Percentiles rank a stretch among this genome's conserved stretches.
These are phyloP conservation scores for Byssothecium circinans DNA, from an alignment of 2,329 filamentous ascomycete species.

Conservation along the genomic window DNA sequence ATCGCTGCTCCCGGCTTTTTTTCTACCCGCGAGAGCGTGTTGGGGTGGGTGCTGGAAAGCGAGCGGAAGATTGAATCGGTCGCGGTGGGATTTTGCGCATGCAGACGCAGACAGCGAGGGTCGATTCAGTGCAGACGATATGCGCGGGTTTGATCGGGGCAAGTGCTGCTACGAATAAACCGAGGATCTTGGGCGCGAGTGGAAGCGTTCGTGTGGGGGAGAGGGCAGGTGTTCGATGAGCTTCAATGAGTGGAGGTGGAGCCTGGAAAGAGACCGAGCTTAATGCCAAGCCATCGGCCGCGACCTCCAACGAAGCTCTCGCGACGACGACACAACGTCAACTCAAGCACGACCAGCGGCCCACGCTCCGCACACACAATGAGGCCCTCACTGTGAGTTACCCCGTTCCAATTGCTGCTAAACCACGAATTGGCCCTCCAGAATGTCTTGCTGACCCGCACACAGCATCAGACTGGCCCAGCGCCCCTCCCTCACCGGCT, in stretches of 20 bases:
- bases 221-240: background rate
- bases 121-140: background rate
- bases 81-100: constrained; percentile 6
- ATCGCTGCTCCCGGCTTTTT: too few relatives aligned
- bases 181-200: background rate
- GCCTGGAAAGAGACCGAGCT: constrained; percentile 10
- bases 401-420: constrained; percentile 3
- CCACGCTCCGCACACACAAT: constrained; percentile 18
- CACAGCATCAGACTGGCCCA: constrained; percentile 52
- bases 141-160: background rate
- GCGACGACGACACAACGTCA: constrained; percentile 24
- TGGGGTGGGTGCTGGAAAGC: constrained; percentile 19
- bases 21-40: too few relatives aligned
- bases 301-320: constrained; percentile 16
- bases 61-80: constrained; percentile 9
- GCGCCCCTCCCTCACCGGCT: constrained; percentile 82
- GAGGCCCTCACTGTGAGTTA: constrained; percentile 32
- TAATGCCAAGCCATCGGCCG: constrained; percentile 7
- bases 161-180: background rate
- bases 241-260: too few relatives aligned
- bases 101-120: background rate
- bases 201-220: constrained; percentile 2
- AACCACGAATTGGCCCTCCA: background rate
- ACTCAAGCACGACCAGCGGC: constrained; percentile 19
- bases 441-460: constrained; percentile 19